Evolutionary conservation across 2,329 filamentous ascomycete species (phyloP).

Genomic region (Pyricularia sp.): DNA sequence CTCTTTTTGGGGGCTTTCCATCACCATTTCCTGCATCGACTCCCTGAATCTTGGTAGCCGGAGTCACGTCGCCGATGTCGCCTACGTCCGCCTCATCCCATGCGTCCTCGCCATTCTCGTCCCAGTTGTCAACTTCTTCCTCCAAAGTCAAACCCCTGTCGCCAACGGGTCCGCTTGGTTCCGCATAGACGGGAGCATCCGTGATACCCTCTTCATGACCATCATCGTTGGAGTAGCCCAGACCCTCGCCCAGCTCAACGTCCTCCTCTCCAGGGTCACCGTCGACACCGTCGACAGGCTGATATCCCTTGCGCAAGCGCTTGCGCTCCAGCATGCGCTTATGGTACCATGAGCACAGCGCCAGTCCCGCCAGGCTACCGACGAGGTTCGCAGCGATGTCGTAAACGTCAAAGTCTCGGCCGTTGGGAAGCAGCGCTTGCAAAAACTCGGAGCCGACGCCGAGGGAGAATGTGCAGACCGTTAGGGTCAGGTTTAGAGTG

Average conservation of each 20-base stretch:
- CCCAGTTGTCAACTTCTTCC: conserved; percentile 85
- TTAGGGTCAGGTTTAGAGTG: conserved; percentile 67
- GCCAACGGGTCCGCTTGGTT: conserved; percentile 8
- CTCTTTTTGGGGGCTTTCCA: conserved; percentile 14
- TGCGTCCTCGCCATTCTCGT: conserved; percentile 59
- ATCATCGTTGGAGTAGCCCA: conserved; percentile 20
- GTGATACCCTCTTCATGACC: conserved; percentile 55
- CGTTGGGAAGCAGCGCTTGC: conserved; percentile 63
- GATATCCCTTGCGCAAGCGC: conserved; percentile 59
- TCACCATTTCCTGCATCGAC: conserved; percentile 8
- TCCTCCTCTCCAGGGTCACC: conserved; percentile 50
- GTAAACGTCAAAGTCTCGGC: conserved; percentile 58
- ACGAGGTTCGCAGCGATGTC: conserved; percentile 81
- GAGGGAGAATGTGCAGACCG: conserved; percentile 61
- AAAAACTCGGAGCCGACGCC: conserved; percentile 65
- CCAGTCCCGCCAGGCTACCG: conserved; percentile 60
- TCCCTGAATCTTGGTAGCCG: conserved; percentile 6
- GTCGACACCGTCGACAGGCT: conserved; percentile 33
- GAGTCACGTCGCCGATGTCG: conserved; percentile 11
- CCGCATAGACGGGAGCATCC: conserved; percentile 10
- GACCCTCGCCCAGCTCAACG: conserved; percentile 60
- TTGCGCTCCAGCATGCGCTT: conserved; percentile 87
- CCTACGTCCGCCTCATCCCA: conserved; percentile 40
- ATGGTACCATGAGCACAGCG: conserved; percentile 81
- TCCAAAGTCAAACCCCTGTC: conserved; percentile 41